phyloP scores from a whole-genome alignment of 306 rosid species.

The Gastrolobium bilobum region DNA sequence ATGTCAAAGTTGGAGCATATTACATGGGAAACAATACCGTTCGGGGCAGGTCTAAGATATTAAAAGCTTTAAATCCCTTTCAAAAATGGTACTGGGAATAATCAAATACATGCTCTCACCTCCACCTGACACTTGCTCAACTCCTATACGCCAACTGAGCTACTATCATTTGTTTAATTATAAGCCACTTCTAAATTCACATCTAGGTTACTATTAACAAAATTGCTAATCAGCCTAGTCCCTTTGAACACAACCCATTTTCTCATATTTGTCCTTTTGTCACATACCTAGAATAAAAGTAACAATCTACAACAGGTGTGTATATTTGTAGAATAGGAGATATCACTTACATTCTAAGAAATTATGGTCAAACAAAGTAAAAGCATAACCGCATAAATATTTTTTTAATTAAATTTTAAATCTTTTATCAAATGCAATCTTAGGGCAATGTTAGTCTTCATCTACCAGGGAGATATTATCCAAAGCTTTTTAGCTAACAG shows the following conservation, averaged over 20 bases:
- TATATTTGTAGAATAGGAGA: not conserved
- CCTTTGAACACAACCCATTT: not conserved
- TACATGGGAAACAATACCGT: too few relatives aligned
- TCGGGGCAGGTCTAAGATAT: too few relatives aligned
- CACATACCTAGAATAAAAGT: slow-evolving; percentile 2
- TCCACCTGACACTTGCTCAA: too few relatives aligned
- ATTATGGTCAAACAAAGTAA: not conserved
- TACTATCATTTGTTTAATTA: not conserved
- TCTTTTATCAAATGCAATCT: not conserved
- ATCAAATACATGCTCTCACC: too few relatives aligned
- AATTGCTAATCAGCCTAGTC: not conserved
- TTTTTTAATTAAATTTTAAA: not conserved
- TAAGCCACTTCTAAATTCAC: not conserved
- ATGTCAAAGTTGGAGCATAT: not conserved
- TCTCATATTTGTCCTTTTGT: not conserved
- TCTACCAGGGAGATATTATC: not conserved
- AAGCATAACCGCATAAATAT: not conserved
- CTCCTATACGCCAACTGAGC: too few relatives aligned
- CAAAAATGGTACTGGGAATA: rapidly evolving
- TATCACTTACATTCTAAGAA: not conserved
- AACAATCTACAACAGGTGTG: slow-evolving; percentile 11
- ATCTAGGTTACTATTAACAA: not conserved
- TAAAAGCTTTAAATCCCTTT: too few relatives aligned
- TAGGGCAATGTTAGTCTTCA: slow-evolving; percentile 21
- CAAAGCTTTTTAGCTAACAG: not conserved